Evolutionary conservation across 352 stramenopile species (phyloP).

Genomic region (Globisporangium splendens): DNA sequence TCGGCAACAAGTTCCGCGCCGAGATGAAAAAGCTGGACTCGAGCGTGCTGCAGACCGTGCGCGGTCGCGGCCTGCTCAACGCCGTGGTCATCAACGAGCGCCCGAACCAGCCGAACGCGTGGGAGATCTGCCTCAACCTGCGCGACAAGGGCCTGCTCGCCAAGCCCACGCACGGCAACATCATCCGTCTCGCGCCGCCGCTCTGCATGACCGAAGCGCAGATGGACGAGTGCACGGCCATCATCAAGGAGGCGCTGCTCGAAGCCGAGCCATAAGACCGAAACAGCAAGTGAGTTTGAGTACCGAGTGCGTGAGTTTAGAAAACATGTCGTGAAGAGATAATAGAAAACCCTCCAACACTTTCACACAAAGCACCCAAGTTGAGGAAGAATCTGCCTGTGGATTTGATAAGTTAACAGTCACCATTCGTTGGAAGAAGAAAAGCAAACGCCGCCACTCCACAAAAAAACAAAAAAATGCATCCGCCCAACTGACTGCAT

Average conservation of each 20-base stretch:
- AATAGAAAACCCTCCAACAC: neutral
- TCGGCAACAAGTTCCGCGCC: constrained; percentile 92
- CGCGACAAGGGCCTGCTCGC: constrained; percentile 95
- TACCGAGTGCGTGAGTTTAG: no score
- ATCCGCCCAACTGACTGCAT: no score
- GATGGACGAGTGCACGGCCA: constrained; percentile 90
- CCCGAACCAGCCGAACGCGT: constrained; percentile 84
- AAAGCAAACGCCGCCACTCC: neutral
- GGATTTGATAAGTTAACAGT: constrained; percentile 6
- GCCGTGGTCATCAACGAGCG: constrained; percentile 96
- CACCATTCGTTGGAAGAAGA: neutral
- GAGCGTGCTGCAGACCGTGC: constrained; percentile 74
- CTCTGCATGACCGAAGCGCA: constrained; percentile 93
- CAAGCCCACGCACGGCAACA: constrained; percentile 99
- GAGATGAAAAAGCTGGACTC: constrained; percentile 85
- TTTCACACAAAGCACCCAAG: neutral
- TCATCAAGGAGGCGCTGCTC: constrained; percentile 72
- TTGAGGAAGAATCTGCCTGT: constrained; percentile 3
- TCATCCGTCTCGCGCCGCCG: constrained; percentile 96
- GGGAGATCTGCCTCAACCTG: constrained; percentile 96
- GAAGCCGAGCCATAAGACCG: constrained; percentile 52
- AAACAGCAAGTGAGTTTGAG: constrained; percentile 1
- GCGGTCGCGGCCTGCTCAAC: constrained; percentile 96
- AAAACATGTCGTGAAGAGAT: constrained; percentile 1
- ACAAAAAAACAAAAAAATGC: no score